Evolutionary conservation across 2,329 filamentous ascomycete species (phyloP).

Genomic region (Dothistroma pini): DNA sequence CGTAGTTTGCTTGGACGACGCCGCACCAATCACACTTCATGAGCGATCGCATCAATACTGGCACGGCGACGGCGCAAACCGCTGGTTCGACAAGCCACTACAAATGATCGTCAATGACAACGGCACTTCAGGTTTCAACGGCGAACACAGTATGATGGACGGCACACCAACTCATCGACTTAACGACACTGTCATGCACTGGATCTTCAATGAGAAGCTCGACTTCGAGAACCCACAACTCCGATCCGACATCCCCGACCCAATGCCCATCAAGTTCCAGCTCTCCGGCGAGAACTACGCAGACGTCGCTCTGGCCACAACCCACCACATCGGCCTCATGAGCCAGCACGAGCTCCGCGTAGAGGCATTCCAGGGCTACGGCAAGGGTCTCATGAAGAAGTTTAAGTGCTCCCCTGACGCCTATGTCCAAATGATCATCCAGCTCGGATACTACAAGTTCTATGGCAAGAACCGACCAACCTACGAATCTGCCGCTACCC

Average conservation of each 20-base stretch:
- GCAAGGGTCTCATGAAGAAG: slow-evolving; percentile 98
- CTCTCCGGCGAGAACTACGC: slow-evolving; percentile 68
- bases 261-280: slow-evolving; percentile 71
- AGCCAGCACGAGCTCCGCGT: slow-evolving; percentile 85
- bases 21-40: slow-evolving; percentile 84
- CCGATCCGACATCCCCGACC: slow-evolving; percentile 81
- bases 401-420: slow-evolving; percentile 98
- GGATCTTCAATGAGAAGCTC: slow-evolving; percentile 91
- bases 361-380: slow-evolving; percentile 94
- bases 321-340: slow-evolving; percentile 79
- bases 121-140: slow-evolving; percentile 94
- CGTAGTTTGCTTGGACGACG: slow-evolving; percentile 88
- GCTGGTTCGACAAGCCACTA: slow-evolving; percentile 97
- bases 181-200: slow-evolving; percentile 89
- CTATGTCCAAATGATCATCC: slow-evolving; percentile 98
- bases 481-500: slow-evolving; percentile 92
- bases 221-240: slow-evolving; percentile 76
- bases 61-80: slow-evolving; percentile 94
- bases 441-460: slow-evolving; percentile 98
- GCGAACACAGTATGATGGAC: slow-evolving; percentile 99
- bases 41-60: slow-evolving; percentile 96
- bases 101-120: slow-evolving; percentile 99
- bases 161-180: slow-evolving; percentile 95
- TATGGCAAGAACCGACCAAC: slow-evolving; percentile 97
- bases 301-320: slow-evolving; percentile 73